Base-by-base conservation (phyloP, 805 yeast species). In the Schizosaccharomyces octosporus region DNA sequence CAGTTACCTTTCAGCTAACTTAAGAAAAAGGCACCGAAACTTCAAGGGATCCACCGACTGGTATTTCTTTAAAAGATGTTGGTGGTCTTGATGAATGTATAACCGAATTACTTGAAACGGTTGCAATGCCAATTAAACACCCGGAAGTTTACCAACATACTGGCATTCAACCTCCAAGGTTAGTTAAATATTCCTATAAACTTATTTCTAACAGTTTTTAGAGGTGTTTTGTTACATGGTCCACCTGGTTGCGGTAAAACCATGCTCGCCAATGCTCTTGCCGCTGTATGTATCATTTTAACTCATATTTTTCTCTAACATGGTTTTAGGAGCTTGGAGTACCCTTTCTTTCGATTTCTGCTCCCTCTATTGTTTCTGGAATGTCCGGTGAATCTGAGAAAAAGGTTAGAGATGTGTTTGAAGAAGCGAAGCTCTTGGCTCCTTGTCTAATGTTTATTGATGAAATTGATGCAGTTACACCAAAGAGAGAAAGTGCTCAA, bases 211-310 rank as follows among this genome's bases (percentile, higher is more conserved):
- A 36, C 41, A 7, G 11, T 6, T 36, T 1, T 36, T 36, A 36
- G 41, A 36, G 97, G 97, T 55, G 85, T 93, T 0, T 71, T 93
- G 39, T 72, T 93, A n/a, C 95, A 89, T 71, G 98, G 98, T 0
- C 98, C 98, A 0, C 98, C 97, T 1, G 98, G 98, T 17, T 93
- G 98, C 75, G 98, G 98, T 70, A 93, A 93, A 68, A 93, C 98
- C 0, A 84, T 95, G 55, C 82, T 93, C 61, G 98, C 98, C 2
- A 88, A 88, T 71, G 96, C 97, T 0, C 74, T 93, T 27, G 98
- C 98, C 3, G 67, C 41, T 36, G 41, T 36, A 36, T 64, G 6
- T 62, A n/a, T n/a, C n/a, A n/a, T n/a, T n/a, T n/a, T n/a, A n/a
- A n/a, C n/a, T n/a, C n/a, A n/a, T n/a, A n/a, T n/a, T n/a, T n/a